These are phyloP conservation scores for Moelleriella libera DNA, from an alignment of 2,329 filamentous ascomycete species.

Conservation along the genomic window DNA sequence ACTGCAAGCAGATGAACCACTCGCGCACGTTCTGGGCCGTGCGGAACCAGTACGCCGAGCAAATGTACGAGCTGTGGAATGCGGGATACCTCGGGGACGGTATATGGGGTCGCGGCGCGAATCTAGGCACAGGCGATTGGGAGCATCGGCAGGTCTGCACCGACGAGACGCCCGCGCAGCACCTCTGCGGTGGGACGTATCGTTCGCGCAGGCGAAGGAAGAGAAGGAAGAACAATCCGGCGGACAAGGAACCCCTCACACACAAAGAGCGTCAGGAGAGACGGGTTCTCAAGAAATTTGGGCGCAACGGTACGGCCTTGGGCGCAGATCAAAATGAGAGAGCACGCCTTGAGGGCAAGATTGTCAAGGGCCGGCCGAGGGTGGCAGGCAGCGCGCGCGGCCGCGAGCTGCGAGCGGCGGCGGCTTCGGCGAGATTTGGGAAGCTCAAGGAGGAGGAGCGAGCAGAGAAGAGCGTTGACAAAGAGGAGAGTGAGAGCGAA, in stretches of 20 bases:
- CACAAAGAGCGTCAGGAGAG: slow-evolving; percentile 63
- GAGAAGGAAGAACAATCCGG: slow-evolving; percentile 39
- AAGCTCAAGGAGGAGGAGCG: slow-evolving; percentile 21
- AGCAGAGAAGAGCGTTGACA: slow-evolving; percentile 26
- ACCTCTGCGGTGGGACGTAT: slow-evolving; percentile 73
- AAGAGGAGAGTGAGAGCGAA: slow-evolving; percentile 19
- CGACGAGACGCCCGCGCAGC: slow-evolving; percentile 48
- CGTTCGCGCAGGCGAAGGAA: slow-evolving; percentile 43
- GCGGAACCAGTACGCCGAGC: slow-evolving; percentile 55
- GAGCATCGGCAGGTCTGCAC: slow-evolving; percentile 35
- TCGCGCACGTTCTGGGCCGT: slow-evolving; percentile 69
- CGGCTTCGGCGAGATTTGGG: slow-evolving; percentile 61
- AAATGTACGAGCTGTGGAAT: slow-evolving; percentile 58
- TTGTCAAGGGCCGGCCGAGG: slow-evolving; percentile 49
- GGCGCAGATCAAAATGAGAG: slow-evolving; percentile 56
- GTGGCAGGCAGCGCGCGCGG: slow-evolving; percentile 64
- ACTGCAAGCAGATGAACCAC: slow-evolving; percentile 89
- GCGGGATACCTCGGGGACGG: slow-evolving; percentile 67
- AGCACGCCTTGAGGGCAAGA: slow-evolving; percentile 49
- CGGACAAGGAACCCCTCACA: slow-evolving; percentile 31
- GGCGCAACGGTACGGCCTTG: slow-evolving; percentile 50
- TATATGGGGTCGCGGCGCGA: slow-evolving; percentile 62
- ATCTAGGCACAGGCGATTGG: slow-evolving; percentile 46
- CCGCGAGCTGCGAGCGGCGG: slow-evolving; percentile 61
- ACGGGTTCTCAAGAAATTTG: slow-evolving; percentile 64